phyloP scores from a whole-genome alignment of 192 early-diverging fungal species.

The Ramicandelaber brevisporus region DNA sequence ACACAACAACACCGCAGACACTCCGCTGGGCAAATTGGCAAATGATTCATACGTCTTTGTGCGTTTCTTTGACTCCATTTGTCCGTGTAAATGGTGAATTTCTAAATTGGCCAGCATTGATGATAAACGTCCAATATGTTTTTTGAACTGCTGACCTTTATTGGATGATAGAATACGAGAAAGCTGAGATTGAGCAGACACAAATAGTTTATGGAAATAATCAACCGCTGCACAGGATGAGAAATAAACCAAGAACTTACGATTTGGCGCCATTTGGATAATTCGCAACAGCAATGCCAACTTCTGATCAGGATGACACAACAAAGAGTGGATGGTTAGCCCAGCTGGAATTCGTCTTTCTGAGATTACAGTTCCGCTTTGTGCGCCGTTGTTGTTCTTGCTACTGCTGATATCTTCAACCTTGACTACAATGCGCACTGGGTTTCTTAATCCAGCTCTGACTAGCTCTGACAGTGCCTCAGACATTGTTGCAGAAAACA shows the following conservation, averaged over 20 bases:
- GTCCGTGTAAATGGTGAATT: slow-evolving; percentile 54
- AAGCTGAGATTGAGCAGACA: too few species aligned
- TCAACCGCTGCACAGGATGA: slow-evolving; percentile 90
- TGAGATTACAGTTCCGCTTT: not conserved
- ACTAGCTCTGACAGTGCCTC: slow-evolving; percentile 66
- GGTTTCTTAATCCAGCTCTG: slow-evolving; percentile 71
- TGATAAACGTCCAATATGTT: not conserved
- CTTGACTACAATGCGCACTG: slow-evolving; percentile 68
- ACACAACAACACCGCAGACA: slow-evolving; percentile 57
- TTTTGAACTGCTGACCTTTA: not conserved
- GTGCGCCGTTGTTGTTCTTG: not conserved
- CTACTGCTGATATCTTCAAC: slow-evolving; percentile 29
- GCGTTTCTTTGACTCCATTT: slow-evolving; percentile 75
- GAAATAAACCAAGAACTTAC: slow-evolving; percentile 86
- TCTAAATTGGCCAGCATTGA: slow-evolving; percentile 7
- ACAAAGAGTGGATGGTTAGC: slow-evolving; percentile 40
- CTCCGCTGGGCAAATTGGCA: slow-evolving; percentile 26
- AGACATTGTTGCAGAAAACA: slow-evolving; percentile 94
- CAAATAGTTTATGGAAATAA: slow-evolving; percentile 64
- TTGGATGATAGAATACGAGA: too few species aligned
- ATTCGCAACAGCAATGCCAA: slow-evolving; percentile 41
- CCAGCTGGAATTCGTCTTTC: slow-evolving; percentile 13
- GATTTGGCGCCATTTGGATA: slow-evolving; percentile 22
- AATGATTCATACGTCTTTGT: slow-evolving; percentile 57
- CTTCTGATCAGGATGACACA: slow-evolving; percentile 62